Conservation (phyloP, 176 grass and related monocot genomes). For the Aegilops longissima region DNA sequence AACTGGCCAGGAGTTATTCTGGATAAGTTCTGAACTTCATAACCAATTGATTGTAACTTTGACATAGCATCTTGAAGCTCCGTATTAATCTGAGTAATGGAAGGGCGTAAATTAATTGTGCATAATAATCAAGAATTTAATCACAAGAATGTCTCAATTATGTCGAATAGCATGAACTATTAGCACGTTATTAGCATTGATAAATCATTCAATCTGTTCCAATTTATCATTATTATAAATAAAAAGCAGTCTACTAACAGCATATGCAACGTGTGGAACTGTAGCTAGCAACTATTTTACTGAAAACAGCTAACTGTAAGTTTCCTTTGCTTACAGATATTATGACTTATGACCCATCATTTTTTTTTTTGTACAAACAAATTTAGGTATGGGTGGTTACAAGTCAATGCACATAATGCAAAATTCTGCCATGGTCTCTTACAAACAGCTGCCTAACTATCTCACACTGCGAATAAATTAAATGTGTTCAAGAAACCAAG, state of each 20-base stretch:
- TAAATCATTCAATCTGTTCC: neutral
- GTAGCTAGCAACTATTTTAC: neutral
- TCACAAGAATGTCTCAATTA: neutral
- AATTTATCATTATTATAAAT: neutral
- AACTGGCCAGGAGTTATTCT: conserved; percentile 64
- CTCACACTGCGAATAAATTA: too few species aligned
- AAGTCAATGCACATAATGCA: neutral
- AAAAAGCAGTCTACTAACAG: neutral
- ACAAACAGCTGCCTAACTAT: neutral
- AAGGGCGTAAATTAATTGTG: neutral
- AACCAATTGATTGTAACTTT: conserved; percentile 79
- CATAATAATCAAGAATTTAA: neutral
- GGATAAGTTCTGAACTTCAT: conserved; percentile 85
- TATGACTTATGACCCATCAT: neutral
- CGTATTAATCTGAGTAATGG: conserved; percentile 70
- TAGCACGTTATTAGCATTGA: neutral
- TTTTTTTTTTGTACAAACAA: neutral
- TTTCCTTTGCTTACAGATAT: neutral
- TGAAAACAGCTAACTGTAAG: neutral
- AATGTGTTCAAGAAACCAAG: too few species aligned
- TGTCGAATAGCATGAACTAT: conserved; percentile 9
- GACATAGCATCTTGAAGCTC: conserved; percentile 90
- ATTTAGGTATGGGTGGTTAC: neutral
- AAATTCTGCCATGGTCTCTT: neutral
- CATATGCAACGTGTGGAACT: neutral